These are phyloP conservation scores for Endotrypanum monterogeii DNA, from an alignment of 208 protist species.

Conservation along the genomic window DNA sequence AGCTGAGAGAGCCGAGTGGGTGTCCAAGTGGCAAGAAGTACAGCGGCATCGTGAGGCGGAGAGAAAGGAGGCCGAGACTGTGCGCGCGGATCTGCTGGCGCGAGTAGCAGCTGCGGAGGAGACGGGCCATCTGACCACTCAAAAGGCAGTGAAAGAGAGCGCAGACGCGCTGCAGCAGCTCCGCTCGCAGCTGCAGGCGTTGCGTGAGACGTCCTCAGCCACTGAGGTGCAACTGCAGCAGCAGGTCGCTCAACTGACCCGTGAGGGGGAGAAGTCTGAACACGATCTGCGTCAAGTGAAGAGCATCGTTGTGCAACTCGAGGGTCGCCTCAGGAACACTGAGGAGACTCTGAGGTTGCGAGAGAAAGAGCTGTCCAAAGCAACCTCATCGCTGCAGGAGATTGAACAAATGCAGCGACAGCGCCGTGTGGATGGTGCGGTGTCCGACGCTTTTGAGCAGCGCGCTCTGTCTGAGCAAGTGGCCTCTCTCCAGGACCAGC, in stretches of 20 bases:
- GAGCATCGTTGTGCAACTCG: constrained; percentile 10
- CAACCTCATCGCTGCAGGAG: constrained; percentile 6
- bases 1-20: constrained; percentile 32
- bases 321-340: constrained; percentile 9
- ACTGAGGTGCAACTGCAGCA: constrained; percentile 21
- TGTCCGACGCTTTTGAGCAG: constrained; percentile 13
- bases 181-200: constrained; percentile 20
- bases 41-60: constrained; percentile 26
- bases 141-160: not conserved
- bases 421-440: constrained; percentile 13
- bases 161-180: constrained; percentile 23
- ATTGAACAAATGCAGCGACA: constrained; percentile 14
- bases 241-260: constrained; percentile 11
- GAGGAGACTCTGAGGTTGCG: constrained; percentile 11
- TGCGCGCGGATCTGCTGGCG: constrained; percentile 4
- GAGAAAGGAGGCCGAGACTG: constrained; percentile 9
- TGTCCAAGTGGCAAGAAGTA: constrained; percentile 28
- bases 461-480: constrained; percentile 15
- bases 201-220: constrained; percentile 1
- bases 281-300: constrained; percentile 14
- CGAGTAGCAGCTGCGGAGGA: constrained; percentile 12
- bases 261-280: constrained; percentile 10
- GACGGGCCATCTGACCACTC: not conserved
- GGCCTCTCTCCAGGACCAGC: constrained; percentile 23
- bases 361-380: constrained; percentile 15